Evolutionary conservation across 305 asterid species (phyloP).

Genomic region (Coffea humblotiana): DNA sequence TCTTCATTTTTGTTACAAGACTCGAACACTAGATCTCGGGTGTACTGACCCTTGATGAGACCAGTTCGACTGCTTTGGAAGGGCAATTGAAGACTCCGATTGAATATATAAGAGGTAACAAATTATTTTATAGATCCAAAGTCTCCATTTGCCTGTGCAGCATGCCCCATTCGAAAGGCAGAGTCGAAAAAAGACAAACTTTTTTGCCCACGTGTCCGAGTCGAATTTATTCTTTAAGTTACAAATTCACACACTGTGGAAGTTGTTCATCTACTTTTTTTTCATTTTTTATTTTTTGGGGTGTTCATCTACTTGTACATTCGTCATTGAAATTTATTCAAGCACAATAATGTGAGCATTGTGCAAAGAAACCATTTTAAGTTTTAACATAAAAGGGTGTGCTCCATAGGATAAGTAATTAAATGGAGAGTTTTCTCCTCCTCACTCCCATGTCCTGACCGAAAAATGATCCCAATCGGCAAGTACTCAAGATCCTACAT

Average conservation of each 20-base stretch:
- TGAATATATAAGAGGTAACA: too few relatives aligned
- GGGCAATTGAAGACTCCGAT: too few relatives aligned
- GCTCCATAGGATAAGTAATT: background rate
- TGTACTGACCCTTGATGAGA: too few relatives aligned
- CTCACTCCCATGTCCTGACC: background rate
- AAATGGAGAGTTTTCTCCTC: background rate
- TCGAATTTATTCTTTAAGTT: background rate
- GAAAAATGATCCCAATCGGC: background rate
- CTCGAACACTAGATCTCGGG: too few relatives aligned
- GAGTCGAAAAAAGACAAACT: background rate
- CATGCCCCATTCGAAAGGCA: background rate
- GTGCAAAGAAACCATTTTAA: too few relatives aligned
- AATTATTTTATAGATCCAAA: too few relatives aligned
- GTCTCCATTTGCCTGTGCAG: too few relatives aligned
- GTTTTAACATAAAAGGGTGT: background rate
- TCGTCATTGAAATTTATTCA: background rate
- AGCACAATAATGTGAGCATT: background rate
- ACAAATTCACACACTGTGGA: background rate
- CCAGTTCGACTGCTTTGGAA: too few relatives aligned
- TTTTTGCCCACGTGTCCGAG: too few relatives aligned
- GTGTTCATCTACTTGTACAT: background rate
- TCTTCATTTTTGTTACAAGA: too few relatives aligned
- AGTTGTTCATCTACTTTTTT: too few relatives aligned
- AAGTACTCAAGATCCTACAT: background rate
- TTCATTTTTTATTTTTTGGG: background rate